These are phyloP conservation scores for Eucalyptus curtisii DNA, from an alignment of 345 rosid genomes.

Conservation along the genomic window DNA sequence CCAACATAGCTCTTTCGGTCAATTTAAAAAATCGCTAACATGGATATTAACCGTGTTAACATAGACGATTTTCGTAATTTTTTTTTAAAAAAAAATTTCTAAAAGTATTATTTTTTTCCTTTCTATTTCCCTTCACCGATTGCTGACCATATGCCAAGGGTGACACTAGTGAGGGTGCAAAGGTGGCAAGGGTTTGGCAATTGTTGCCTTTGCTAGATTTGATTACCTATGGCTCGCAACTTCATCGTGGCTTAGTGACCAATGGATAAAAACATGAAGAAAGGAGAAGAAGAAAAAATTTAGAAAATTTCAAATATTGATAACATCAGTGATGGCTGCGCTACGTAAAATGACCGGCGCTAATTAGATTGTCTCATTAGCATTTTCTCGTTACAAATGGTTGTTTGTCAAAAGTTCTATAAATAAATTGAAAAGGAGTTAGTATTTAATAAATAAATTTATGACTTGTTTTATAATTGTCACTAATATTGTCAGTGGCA, in stretches of 20 bases:
- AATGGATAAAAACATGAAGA: neutral
- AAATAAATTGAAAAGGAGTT: neutral
- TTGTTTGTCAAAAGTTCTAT: neutral
- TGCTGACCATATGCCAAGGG: rapidly evolving
- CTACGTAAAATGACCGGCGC: rapidly evolving
- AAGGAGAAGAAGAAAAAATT: rapidly evolving
- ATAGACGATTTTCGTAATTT: rapidly evolving
- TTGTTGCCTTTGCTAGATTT: neutral
- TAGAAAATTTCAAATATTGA: too few relatives aligned
- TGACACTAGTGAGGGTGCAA: neutral
- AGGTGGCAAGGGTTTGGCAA: neutral
- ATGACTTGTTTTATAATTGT: neutral
- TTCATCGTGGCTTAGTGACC: rapidly evolving
- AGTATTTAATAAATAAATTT: neutral
- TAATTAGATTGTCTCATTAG: neutral
- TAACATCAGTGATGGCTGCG: rapidly evolving
- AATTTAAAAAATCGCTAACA: neutral
- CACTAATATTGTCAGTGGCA: neutral
- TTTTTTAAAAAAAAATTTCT: rapidly evolving
- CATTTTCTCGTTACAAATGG: too few relatives aligned
- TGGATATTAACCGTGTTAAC: rapidly evolving
- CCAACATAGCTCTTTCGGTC: rapidly evolving
- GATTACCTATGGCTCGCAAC: too few relatives aligned
- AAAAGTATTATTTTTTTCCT: neutral
- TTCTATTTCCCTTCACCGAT: neutral